Evolutionary conservation across 108 stramenopile species (phyloP).

Genomic region (Stephanodiscus minutulus): DNA sequence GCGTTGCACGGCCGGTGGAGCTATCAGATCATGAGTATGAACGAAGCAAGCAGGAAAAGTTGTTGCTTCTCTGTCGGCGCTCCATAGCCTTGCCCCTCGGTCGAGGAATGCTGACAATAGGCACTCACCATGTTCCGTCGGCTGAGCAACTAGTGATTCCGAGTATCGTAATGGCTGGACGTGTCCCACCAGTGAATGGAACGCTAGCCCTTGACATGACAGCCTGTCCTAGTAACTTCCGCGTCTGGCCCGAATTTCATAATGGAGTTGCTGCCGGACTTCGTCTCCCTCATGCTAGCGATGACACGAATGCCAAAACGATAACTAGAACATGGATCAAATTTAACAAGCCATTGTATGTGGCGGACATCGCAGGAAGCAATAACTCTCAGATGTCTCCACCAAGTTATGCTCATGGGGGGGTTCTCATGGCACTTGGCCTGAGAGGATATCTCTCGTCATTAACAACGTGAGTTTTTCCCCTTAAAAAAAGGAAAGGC

Average conservation of each 20-base stretch:
- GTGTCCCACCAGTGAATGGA: conserved; percentile 91
- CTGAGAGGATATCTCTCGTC: conserved; percentile 91
- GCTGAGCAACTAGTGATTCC: conserved; percentile 91
- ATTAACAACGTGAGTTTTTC: conserved; percentile 69
- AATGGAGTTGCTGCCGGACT: conserved; percentile 98
- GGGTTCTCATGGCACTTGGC: conserved; percentile 94
- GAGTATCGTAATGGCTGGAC: conserved; percentile 84
- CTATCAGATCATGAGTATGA: conserved; percentile 91
- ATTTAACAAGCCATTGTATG: conserved; percentile 78
- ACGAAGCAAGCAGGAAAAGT: conserved; percentile 82
- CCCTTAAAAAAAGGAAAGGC: not conserved
- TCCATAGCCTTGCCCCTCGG: conserved; percentile 88
- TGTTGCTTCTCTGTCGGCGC: conserved; percentile 82
- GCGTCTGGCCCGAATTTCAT: conserved; percentile 98
- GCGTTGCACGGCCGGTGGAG: conserved; percentile 82
- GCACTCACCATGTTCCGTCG: conserved; percentile 74
- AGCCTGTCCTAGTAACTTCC: conserved; percentile 69
- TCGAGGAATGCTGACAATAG: conserved; percentile 96
- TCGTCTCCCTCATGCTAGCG: conserved; percentile 58
- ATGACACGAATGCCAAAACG: conserved; percentile 33
- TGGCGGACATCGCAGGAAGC: conserved; percentile 28
- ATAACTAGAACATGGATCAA: conserved; percentile 97
- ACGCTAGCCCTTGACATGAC: conserved; percentile 76
- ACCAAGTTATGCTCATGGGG: conserved; percentile 78
- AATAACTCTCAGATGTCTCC: conserved; percentile 38